Conservation (phyloP, 129 eudicot genomes). For the Smallanthus sonchifolius region DNA sequence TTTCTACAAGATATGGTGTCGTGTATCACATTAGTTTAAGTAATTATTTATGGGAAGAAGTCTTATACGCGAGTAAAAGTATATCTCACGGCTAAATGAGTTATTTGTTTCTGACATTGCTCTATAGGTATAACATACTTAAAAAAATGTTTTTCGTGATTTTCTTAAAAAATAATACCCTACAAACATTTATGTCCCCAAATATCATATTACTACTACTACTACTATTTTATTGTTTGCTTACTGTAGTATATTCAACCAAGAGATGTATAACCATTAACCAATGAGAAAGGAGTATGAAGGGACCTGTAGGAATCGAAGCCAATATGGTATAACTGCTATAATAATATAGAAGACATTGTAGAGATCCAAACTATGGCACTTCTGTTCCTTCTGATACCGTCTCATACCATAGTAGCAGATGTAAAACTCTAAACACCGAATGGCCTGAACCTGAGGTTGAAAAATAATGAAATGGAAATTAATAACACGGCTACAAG, state of each 20-base stretch:
- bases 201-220: background rate
- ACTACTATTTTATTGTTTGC: background rate
- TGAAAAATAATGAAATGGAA: constrained; percentile 9
- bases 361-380: constrained; percentile 49
- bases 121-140: background rate
- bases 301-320: constrained; percentile 73
- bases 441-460: constrained; percentile 66
- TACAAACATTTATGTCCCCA: background rate
- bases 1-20: background rate
- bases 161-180: background rate
- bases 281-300: constrained; percentile 2
- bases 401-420: constrained; percentile 57
- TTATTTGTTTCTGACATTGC: background rate
- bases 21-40: background rate
- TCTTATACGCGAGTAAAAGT: background rate
- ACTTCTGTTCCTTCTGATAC: constrained; percentile 33
- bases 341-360: constrained; percentile 57
- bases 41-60: background rate
- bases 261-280: background rate
- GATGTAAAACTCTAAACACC: constrained; percentile 70
- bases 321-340: constrained; percentile 76
- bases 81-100: background rate
- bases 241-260: background rate
- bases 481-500: background rate
- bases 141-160: background rate